These are phyloP conservation scores for Syzygium syzygioides DNA, from an alignment of 441 rosid genomes.

Conservation along the genomic window DNA sequence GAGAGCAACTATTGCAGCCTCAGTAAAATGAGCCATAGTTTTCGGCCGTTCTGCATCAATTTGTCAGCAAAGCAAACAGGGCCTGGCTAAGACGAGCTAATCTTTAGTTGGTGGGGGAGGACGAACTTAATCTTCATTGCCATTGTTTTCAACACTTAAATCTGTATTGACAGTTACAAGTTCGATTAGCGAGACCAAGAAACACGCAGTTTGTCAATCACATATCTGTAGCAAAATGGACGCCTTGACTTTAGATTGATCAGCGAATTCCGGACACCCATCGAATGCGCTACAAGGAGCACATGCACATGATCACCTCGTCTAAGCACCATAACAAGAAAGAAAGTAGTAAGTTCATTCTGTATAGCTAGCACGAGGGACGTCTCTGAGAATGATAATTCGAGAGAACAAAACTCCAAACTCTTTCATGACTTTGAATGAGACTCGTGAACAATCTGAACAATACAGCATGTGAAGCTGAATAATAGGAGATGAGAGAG, in stretches of 20 bases:
- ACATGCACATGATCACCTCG: not conserved
- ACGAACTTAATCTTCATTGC: not conserved
- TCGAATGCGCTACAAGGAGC: not conserved
- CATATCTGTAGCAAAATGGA: not conserved
- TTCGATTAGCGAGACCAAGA: not conserved
- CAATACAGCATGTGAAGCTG: not conserved
- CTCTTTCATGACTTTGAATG: not conserved
- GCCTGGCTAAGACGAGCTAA: not conserved
- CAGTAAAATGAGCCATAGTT: not conserved
- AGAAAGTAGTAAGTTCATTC: not conserved
- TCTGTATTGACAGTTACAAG: not conserved
- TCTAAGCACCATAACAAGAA: not conserved
- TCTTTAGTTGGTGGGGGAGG: not conserved
- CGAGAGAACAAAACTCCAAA: not conserved
- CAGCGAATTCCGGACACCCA: not conserved
- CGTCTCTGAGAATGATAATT: not conserved
- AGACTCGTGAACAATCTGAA: not conserved
- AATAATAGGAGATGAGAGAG: not conserved
- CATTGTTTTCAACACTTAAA: not conserved
- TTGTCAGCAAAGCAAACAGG: not conserved
- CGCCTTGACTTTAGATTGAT: not conserved
- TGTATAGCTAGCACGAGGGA: not conserved
- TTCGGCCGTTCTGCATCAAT: not conserved
- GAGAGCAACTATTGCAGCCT: not conserved
- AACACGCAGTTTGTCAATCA: not conserved